Evolutionary conservation across 768 basidiomycete species (phyloP), one percentile per base, ranked within the genome.

Genomic region (Leccinellum luteum): DNA sequence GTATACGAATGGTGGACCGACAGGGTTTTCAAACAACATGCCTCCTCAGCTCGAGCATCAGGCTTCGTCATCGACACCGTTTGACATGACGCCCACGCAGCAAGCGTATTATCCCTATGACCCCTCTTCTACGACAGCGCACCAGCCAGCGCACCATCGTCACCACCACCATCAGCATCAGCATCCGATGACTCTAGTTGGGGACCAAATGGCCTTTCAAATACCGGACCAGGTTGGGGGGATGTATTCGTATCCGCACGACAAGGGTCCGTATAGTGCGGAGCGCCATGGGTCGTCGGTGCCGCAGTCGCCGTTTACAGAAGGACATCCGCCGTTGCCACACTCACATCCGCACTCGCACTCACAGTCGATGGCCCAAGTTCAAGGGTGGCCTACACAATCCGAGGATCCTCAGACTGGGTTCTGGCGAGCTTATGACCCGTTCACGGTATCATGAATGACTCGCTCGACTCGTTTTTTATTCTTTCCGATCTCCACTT

Each of bases 191-290:
- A 12, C 68, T 13, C 63, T 70, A 0, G 61, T 66, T 3, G 52
- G 49, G 21, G 68, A 64, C 2, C 60, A 71, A 7, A 28, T 62
- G 32, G 23, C 61, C 14, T 67, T 61, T 19, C 58, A 52, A 21
- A 55, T 70, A 48, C 61, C 59, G 27, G 64, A 66, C 3, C 60
- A 48, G 19, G 54, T 44, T 19, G 62, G 62, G 13, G 52, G 48
- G 3, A 44, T 66, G 17, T 72, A 61, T 27, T 59, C 38, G 25
- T 70, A 62, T 41, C 48, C 32, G 38, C 64, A 60, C 25, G 66
- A 71, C 41, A 70, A 72, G 52, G 51, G 50, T 4, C 58, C 70
- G 55, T 71, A 66, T 55, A 19, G 47, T 17, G 54, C 70, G 10
- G 70, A 71, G 27, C 70, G 60, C 48, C 64, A 65, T 44, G 12